Conservation (phyloP, 164 flowering plant genomes). For the Warburgia ugandensis region DNA sequence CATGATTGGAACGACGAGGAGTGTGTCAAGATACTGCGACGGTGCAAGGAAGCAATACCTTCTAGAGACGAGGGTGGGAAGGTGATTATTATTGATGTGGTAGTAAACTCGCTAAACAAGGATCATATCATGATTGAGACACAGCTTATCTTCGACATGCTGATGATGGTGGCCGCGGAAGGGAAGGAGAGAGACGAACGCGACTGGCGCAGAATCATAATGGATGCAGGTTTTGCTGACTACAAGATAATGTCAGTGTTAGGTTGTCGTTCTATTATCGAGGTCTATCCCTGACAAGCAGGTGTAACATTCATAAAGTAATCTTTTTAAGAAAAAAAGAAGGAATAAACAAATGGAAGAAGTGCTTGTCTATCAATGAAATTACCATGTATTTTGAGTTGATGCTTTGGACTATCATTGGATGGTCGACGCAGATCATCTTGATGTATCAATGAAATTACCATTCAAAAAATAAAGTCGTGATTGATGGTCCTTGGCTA, state of each 20-base stretch:
- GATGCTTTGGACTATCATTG: too few species aligned
- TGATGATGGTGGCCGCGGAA: constrained; percentile 29
- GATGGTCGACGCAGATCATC: too few species aligned
- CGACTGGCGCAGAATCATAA: constrained; percentile 4
- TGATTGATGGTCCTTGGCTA: too few species aligned
- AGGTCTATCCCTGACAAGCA: neutral
- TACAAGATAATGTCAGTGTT: constrained; percentile 3
- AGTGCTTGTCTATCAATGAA: too few species aligned
- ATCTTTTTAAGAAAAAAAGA: too few species aligned
- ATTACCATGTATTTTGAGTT: too few species aligned
- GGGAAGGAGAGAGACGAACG: constrained; percentile 4
- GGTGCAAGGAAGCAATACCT: constrained; percentile 5
- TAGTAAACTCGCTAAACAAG: neutral
- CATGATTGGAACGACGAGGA: constrained; percentile 9
- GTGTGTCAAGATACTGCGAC: constrained; percentile 1
- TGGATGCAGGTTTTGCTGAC: constrained; percentile 1
- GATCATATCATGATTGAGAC: neutral
- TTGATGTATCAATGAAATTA: too few species aligned
- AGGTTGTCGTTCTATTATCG: constrained; percentile 1
- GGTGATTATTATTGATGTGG: constrained; percentile 4
- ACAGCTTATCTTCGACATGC: constrained; percentile 36
- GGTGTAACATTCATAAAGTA: too few species aligned
- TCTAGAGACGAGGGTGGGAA: constrained; percentile 2
- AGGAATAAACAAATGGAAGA: too few species aligned
- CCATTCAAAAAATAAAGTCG: too few species aligned